Base-by-base conservation (phyloP, 2,329 filamentous ascomycete species). In the Fusarium marasasianum region DNA sequence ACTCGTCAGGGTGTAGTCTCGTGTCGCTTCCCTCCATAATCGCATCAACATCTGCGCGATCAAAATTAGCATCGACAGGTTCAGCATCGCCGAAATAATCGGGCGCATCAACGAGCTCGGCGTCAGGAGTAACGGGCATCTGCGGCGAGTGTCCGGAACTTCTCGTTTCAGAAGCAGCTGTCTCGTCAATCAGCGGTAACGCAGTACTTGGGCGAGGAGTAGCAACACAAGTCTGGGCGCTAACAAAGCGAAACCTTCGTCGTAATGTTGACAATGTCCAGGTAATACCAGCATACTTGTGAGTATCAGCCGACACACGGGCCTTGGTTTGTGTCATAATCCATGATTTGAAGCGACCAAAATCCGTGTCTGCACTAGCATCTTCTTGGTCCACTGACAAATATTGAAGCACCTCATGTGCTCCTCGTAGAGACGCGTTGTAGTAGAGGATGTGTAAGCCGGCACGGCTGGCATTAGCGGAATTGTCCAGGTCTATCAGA, bases 191-290 rank as follows among this genome's bases (percentile, higher is more conserved):
- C n/a, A 83, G 75, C 15, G 80, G 82, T 33, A 81, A 79, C 2
- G 84, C 83, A 8, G 85, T 84, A 26, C 82, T 82, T 15, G 84
- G 82, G 50, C 84, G 82, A 69, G 81, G 79, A 37, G 73, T 53
- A 54, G 66, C 51, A 47, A 78, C 64, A 61, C 81, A 84, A 26
- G 80, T 80, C 69, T 84, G 86, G 20, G 90, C 91, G 76, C 90
- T 92, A 51, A 94, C 86, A 54, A 95, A 88, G 26, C 93, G 89
- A 66, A 93, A 88, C 20, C 92, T 88, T 75, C 88, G 91, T 63
- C 92, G 86, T 47, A 96, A 76, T 0, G 92, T 94, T 33, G 89
- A 92, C 70, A 88, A 91, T 6, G 90, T 91, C 94, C 94, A 96
- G 20, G 86, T 85, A 33, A 92, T 84, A 8, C 90, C 91, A 5